Evolutionary conservation across 2,329 filamentous ascomycete species (phyloP), one percentile per base, ranked within the genome.

Genomic region (Coniochaeta ligniaria): DNA sequence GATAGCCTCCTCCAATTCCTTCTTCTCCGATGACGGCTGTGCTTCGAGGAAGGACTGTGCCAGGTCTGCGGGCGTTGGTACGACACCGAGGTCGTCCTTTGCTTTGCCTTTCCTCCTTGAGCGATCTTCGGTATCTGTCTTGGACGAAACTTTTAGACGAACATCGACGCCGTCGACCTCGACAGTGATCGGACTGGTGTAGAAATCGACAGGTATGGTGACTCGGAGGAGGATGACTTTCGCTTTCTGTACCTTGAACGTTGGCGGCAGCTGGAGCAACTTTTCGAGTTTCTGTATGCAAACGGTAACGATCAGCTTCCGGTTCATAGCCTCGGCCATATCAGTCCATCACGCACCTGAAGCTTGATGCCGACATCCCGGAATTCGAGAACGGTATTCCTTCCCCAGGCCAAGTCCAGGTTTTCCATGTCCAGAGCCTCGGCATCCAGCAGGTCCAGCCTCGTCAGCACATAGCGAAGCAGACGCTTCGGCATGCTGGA

Each of bases 401-500:
- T 87, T 36, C 95, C 95, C 75, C 91, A 84, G 54, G 87, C 87
- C 66, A 97, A 85, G 67, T 96, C 92, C 64, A 98, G 77, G 66
- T 92, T 91, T 65, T 95, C 92, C 63, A 95, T 82, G 69, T 97
- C 90, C 66, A 97, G 79, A 14, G 90, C 88, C 70, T 96, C 89
- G 61, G 91, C 90, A 70, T 98, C 95, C 62, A 99, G 84, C 60
- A 97, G 81, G 67, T 96, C 92, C 62, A 96, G 81, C 61, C 88
- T 87, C 26, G 89, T 89, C 47, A 99, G 80, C 57, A 88, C 91
- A 78, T 95, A 96, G 66, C 91, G 88, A 65, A 98, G 83, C 68
- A 98, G 82, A 73, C 89, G 87, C 82, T 95, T 96, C 77, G 93
- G 91, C 80, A 96, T 91, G 67, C 85, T 90, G 64, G 92, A 85